Base-by-base conservation (phyloP, 257 asterid genomes). In the Rauvolfia tetraphylla region DNA sequence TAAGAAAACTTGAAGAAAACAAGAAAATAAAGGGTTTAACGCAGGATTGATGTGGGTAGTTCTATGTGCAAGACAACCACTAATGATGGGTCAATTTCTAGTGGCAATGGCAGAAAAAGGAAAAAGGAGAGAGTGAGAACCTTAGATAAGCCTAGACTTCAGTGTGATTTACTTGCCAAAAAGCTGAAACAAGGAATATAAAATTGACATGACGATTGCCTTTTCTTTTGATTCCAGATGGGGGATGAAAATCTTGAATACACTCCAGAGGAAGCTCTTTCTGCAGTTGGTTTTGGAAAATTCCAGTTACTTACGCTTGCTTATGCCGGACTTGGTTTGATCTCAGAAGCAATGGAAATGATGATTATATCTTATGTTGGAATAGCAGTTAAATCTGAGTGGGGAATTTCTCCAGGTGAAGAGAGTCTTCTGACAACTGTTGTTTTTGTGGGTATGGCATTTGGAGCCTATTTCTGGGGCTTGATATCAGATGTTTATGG, bases 281-380 rank as follows among this genome's bases (percentile, higher is more conserved):
- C 76, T 25, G 83, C 89, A 51, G 75, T 86, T 77, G 97, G 96
- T 6, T 90, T 92, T 74, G 96, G 96, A 61, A 90, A 81, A 1
- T 90, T 89, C 89, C 97, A 92, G 85, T 78, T 76, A 62, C 81
- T 84, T 51, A 84, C 86, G 69, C 90, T 92, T 25, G 42, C 87
- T 62, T 92, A 86, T 61, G 97, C 97, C 27, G 96, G 97, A 75
- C 85, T 89, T 86, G 96, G 96, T 25, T 84, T 88, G 91, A 73
- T 88, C 78, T 87, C 95, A 53, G 97, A 92, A 80, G 93, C 96
- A 77, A 89, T 92, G 93, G 93, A 96, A 92, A 86, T 90, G 90
- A 93, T n/a, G n/a, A 89, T 90, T 74, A 92, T 92, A 53, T 87
- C 96, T 63, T 82, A 89, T 71, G 87, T 90, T 74, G 97, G 97